These are phyloP conservation scores for Paecilomyces niveus DNA, from an alignment of 2,329 filamentous ascomycete genomes.

Conservation along the genomic window DNA sequence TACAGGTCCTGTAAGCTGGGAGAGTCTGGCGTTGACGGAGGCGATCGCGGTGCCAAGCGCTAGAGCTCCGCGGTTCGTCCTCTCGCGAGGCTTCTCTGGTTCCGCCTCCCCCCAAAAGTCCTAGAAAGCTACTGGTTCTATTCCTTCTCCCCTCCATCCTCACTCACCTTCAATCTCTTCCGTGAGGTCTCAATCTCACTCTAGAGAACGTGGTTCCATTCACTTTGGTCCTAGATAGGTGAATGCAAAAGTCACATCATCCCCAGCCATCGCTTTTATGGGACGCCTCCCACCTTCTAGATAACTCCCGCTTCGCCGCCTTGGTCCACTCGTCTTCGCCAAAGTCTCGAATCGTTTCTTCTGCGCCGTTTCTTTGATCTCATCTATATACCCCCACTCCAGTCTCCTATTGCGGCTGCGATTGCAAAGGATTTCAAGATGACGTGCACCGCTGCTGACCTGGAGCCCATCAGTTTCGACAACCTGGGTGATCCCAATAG, in stretches of 20 bases:
- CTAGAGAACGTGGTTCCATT: not conserved
- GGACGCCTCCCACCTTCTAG: not conserved
- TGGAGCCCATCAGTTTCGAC: constrained; percentile 45
- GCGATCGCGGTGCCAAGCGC: not conserved
- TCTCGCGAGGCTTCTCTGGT: not conserved
- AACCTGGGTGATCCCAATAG: constrained; percentile 53
- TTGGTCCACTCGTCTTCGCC: not conserved
- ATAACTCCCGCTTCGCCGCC: not conserved
- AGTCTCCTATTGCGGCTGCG: not conserved
- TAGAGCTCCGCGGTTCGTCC: not conserved
- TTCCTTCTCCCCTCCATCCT: not conserved
- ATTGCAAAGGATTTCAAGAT: constrained; percentile 27
- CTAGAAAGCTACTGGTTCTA: not conserved
- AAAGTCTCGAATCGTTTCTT: not conserved
- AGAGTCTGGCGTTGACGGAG: not conserved
- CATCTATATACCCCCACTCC: not conserved
- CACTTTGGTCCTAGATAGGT: not conserved
- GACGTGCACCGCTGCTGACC: constrained; percentile 45
- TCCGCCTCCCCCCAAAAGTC: constrained; percentile 1
- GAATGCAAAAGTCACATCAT: not conserved
- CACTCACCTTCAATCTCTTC: not conserved
- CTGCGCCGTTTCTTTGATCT: not conserved
- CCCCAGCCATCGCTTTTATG: not conserved
- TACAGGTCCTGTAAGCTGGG: not conserved
- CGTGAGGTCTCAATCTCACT: not conserved